These are phyloP conservation scores for Achaetomiella virescens DNA, from an alignment of 495 filamentous ascomycete species.

Conservation along the genomic window DNA sequence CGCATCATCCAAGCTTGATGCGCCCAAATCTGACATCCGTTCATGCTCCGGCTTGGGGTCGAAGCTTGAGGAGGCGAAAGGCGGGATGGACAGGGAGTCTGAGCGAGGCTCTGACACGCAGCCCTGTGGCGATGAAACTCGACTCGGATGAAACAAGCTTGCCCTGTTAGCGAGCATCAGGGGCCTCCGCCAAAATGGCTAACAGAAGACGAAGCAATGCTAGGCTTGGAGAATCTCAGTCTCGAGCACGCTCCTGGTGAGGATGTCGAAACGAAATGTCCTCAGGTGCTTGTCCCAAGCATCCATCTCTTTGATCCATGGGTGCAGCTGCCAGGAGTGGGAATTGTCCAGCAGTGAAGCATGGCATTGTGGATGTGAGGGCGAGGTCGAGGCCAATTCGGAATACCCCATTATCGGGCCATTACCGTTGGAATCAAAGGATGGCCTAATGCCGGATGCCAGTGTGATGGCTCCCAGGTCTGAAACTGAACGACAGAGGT, in stretches of 20 bases:
- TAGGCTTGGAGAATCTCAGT: conserved; percentile 5
- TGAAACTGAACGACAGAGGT: no score
- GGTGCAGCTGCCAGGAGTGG: not conserved
- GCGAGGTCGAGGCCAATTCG: not conserved
- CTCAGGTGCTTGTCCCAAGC: not conserved
- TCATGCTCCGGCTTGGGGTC: conserved; percentile 17
- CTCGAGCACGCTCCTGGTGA: not conserved
- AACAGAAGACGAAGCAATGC: conserved; percentile 8
- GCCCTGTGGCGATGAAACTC: conserved; percentile 23
- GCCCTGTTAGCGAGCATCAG: conserved; percentile 13
- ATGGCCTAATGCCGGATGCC: no score
- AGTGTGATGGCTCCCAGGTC: no score
- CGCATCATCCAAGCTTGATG: conserved; percentile 13
- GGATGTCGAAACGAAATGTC: conserved; percentile 6
- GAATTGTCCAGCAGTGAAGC: not conserved
- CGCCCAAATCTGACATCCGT: conserved; percentile 17
- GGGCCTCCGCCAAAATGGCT: not conserved
- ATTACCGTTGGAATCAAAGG: no score
- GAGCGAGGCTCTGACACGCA: conserved; percentile 21
- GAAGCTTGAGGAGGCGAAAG: conserved; percentile 6
- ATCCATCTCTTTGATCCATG: not conserved
- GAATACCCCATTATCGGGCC: no score
- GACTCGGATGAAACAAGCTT: not conserved
- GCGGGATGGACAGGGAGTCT: conserved; percentile 11
- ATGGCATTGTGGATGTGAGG: not conserved